Base-by-base conservation (phyloP, 352 stramenopile species). In the Globisporangium carolinianum region DNA sequence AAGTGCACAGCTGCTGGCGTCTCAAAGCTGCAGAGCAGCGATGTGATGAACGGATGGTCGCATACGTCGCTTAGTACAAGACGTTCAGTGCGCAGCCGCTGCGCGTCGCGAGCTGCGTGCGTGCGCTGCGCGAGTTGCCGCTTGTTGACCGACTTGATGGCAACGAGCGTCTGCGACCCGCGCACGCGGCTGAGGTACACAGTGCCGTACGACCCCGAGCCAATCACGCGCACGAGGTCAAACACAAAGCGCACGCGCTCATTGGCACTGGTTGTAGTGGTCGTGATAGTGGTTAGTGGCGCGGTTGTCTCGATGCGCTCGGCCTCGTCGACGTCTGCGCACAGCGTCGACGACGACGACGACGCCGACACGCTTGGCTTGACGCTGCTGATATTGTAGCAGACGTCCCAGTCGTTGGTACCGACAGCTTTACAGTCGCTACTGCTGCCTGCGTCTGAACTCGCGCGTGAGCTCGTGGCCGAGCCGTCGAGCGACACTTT, bases 41-140 rank as follows among this genome's bases (percentile, higher is more conserved):
- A 97, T 51, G 98, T 96, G 63, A 99, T 97, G 71, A 99, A 99
- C 17, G 97, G 96, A 69, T 99, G 97, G 55, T 97, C 79, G 55
- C 39, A 8, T 8, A 98, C 79, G 10, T 74, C 79, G 38, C 89
- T 87, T 55, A 99, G 90, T 66, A 99, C 97, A 55, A 97, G 92
- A 76, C 98, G 98, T 75, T 99, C 97, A 50, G 97, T 97, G 53
- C 98, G 76, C 6, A 99, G 66, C 11, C 83, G 80, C 37, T 67
- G 67, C n/a, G 72, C 70, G 47, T 93, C 79, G 24, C 71, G 67
- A 17, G 68, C 68, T 7, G 57, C 61, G 46, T 49, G 66, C 24
- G 24, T 32, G 15, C 17, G 45, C 39, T 36, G 52, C 55, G 63
- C 57, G 6, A 91, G 60, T 61, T 89, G 89, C 45, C 66, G 71